Conservation (phyloP, 2,329 filamentous ascomycete species). For the Neofusicoccum sp. region DNA sequence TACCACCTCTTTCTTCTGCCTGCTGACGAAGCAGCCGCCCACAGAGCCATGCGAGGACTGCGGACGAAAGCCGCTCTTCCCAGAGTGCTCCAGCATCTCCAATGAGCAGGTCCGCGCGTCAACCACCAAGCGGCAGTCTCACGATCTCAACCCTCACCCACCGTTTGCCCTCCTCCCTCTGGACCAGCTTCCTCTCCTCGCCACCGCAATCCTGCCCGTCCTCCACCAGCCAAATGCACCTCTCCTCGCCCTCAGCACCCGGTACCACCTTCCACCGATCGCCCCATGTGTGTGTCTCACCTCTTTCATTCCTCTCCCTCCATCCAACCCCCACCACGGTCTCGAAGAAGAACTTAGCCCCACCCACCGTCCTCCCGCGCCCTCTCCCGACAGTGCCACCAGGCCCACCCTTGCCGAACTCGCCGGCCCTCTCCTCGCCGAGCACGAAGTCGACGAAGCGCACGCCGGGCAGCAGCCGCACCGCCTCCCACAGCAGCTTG, state of each 20-base stretch:
- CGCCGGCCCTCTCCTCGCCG: conserved; percentile 8
- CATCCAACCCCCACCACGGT: conserved; percentile 14
- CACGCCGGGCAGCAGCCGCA: conserved; percentile 18
- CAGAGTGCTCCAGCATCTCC: not conserved
- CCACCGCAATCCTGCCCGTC: not conserved
- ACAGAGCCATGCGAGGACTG: not conserved
- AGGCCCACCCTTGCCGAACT: conserved; percentile 3
- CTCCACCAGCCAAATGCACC: conserved; percentile 15
- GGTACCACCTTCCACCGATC: conserved; percentile 14
- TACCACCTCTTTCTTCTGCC: not conserved
- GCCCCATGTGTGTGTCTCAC: conserved; percentile 14
- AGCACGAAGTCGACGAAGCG: conserved; percentile 12
- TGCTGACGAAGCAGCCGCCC: not conserved
- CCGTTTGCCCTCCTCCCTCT: not conserved
- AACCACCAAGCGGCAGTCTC: conserved; percentile 15
- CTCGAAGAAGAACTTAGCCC: conserved; percentile 16
- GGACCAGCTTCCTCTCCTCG: not conserved
- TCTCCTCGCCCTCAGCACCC: conserved; percentile 7
- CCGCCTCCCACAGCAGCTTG: conserved; percentile 17
- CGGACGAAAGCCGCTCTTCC: not conserved
- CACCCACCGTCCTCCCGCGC: conserved; percentile 14
- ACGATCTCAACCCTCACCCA: conserved; percentile 16
- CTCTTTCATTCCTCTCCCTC: conserved; percentile 5
- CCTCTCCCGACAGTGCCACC: not conserved
- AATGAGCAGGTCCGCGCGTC: not conserved